A percentile compares a stretch with the other conserved stretches of the same genome.
Conservation (phyloP, 768 basidiomycete genomes). For the Calocybe cyanea region DNA sequence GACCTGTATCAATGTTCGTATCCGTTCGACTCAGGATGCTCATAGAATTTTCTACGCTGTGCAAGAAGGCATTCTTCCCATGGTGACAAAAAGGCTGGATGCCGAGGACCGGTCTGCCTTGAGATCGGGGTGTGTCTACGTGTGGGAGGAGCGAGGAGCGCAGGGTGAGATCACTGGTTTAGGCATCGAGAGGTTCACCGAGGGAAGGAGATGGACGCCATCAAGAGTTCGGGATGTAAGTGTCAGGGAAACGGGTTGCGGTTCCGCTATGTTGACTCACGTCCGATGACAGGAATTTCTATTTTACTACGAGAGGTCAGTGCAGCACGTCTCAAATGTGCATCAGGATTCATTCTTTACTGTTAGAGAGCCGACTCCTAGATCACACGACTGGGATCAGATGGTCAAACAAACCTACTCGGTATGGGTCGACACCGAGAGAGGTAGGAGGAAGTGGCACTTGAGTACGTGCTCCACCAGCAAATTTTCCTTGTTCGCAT, state of each 20-base stretch:
- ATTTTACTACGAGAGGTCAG: constrained; percentile 79
- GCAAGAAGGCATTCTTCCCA: constrained; percentile 55
- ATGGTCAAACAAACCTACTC: constrained; percentile 85
- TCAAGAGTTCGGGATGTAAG: constrained; percentile 79
- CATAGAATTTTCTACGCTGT: constrained; percentile 80
- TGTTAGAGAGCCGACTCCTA: constrained; percentile 1
- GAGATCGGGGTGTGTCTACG: constrained; percentile 51
- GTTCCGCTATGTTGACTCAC: constrained; percentile 5
- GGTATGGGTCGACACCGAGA: constrained; percentile 65
- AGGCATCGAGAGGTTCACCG: constrained; percentile 83
- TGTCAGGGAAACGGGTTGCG: constrained; percentile 10
- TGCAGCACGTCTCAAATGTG: constrained; percentile 26
- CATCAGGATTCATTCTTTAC: neutral
- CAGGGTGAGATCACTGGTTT: constrained; percentile 73
- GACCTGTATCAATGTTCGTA: constrained; percentile 68
- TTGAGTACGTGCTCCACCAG: constrained; percentile 53
- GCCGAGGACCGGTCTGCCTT: constrained; percentile 68
- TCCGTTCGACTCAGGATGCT: constrained; percentile 73
- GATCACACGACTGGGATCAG: constrained; percentile 57
- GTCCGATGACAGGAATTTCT: constrained; percentile 61
- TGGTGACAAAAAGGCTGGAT: constrained; percentile 76
- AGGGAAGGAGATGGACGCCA: constrained; percentile 79
- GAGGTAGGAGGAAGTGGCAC: constrained; percentile 76
- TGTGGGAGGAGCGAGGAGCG: constrained; percentile 75
- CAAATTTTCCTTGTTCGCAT: constrained; percentile 7